A percentile compares a stretch with the other conserved stretches of the same genome.
Evolutionary conservation across 2,329 filamentous ascomycete genomes (phyloP).

Genomic region (Talaromyces sp.): DNA sequence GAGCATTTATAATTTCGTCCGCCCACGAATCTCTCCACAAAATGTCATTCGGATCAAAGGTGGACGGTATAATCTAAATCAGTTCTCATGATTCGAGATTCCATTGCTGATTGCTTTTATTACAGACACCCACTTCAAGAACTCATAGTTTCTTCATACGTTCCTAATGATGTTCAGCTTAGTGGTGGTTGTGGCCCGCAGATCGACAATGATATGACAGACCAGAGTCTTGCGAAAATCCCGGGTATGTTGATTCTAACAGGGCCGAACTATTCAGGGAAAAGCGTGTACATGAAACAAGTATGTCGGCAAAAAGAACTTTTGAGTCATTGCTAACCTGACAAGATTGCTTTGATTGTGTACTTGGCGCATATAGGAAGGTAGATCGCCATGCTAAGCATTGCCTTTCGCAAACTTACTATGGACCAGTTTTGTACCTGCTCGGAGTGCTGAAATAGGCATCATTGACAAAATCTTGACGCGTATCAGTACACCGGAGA

Average conservation of each 20-base stretch:
- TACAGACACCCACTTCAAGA: slow-evolving; percentile 76
- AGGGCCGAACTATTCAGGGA: slow-evolving; percentile 93
- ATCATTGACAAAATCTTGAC: slow-evolving; percentile 91
- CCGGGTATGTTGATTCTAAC: slow-evolving; percentile 77
- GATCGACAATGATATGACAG: not conserved
- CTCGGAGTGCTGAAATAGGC: slow-evolving; percentile 68
- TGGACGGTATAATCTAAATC: slow-evolving; percentile 54
- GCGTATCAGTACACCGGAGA: slow-evolving; percentile 69
- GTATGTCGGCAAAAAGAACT: slow-evolving; percentile 13
- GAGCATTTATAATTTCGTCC: slow-evolving; percentile 63
- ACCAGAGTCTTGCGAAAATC: slow-evolving; percentile 13
- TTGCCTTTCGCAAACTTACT: not conserved
- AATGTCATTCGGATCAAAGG: slow-evolving; percentile 69
- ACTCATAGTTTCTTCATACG: slow-evolving; percentile 69
- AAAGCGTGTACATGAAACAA: slow-evolving; percentile 94
- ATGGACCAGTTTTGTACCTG: slow-evolving; percentile 70
- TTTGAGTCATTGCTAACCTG: not conserved
- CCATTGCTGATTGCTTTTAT: not conserved
- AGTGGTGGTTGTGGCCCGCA: slow-evolving; percentile 53
- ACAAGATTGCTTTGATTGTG: slow-evolving; percentile 69
- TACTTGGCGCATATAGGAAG: slow-evolving; percentile 85
- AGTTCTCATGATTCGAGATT: not conserved
- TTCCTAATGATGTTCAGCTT: slow-evolving; percentile 68
- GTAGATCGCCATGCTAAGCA: slow-evolving; percentile 18
- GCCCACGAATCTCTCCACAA: slow-evolving; percentile 62